Conservation (phyloP, 441 rosid genomes). For the Manihot esculenta region DNA sequence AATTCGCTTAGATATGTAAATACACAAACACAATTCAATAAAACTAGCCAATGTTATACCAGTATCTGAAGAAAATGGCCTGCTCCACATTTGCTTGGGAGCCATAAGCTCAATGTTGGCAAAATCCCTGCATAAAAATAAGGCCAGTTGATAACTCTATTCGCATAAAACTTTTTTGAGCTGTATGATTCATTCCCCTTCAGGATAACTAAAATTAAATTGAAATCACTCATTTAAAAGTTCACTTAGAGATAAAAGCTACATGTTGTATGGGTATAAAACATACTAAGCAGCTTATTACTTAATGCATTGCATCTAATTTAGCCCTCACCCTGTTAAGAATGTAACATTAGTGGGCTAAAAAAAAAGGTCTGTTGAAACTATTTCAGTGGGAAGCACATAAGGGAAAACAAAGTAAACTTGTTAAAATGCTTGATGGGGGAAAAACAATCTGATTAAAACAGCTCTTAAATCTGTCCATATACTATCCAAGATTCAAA, state of each 20-base stretch:
- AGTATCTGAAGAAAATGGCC: conserved; percentile 70
- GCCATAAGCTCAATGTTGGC: conserved; percentile 33
- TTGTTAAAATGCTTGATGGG: neutral
- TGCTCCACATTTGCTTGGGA: conserved; percentile 48
- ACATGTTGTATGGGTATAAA: neutral
- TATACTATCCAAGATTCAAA: too few relatives aligned
- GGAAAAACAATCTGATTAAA: neutral
- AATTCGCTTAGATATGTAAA: neutral
- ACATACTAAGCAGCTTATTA: neutral
- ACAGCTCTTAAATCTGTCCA: neutral
- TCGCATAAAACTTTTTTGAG: neutral
- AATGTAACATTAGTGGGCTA: neutral
- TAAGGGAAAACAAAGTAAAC: neutral
- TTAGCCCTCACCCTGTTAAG: too few relatives aligned
- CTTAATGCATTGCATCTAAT: too few relatives aligned
- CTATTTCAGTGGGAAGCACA: neutral
- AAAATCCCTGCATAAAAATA: conserved; percentile 34
- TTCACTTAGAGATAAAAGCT: neutral
- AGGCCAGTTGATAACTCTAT: neutral
- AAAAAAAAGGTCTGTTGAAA: neutral
- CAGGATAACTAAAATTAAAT: neutral
- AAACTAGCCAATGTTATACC: conserved; percentile 40
- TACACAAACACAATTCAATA: conserved; percentile 4
- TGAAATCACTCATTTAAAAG: neutral
- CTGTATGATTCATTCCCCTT: neutral